Evolutionary conservation across 345 rosid genomes (phyloP).

Genomic region (Citrus reticulata): DNA sequence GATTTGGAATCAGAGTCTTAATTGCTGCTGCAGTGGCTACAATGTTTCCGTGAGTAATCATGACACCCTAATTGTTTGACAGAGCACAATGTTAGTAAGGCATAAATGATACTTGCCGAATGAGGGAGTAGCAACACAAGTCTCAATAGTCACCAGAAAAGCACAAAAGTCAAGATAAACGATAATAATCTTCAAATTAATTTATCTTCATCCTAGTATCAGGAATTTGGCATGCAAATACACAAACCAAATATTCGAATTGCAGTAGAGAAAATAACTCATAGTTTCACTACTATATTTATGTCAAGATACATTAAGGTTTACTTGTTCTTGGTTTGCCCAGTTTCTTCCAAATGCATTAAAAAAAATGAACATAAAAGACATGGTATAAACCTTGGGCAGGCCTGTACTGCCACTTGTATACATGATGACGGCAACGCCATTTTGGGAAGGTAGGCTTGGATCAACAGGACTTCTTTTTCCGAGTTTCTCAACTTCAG

Average conservation of each 20-base stretch:
- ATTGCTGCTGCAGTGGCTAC: slow-evolving; percentile 85
- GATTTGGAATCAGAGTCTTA: slow-evolving; percentile 58
- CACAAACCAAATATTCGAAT: not conserved
- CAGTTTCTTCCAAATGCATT: not conserved
- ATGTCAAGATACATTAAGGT: not conserved
- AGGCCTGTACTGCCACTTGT: slow-evolving; percentile 96
- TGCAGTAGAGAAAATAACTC: not conserved
- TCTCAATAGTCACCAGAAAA: not conserved
- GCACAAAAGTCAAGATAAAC: not conserved
- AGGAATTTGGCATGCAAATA: not conserved
- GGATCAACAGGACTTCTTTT: slow-evolving; percentile 46
- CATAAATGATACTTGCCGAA: not conserved
- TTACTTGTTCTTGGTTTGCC: not conserved
- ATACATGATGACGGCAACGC: slow-evolving; percentile 78
- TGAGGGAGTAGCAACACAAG: not conserved
- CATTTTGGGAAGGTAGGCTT: slow-evolving; percentile 63
- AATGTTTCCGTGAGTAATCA: slow-evolving; percentile 84
- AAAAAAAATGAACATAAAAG: not conserved
- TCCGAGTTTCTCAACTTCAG: slow-evolving; percentile 80
- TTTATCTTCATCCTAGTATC: not conserved
- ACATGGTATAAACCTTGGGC: slow-evolving; percentile 61
- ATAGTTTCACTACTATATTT: not conserved
- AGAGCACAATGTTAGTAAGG: slow-evolving; percentile 20
- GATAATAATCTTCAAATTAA: not conserved
- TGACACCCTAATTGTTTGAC: slow-evolving; percentile 63